Base-by-base conservation (phyloP, 208 protist genomes). In the Blastocrithidia nonstop region DNA sequence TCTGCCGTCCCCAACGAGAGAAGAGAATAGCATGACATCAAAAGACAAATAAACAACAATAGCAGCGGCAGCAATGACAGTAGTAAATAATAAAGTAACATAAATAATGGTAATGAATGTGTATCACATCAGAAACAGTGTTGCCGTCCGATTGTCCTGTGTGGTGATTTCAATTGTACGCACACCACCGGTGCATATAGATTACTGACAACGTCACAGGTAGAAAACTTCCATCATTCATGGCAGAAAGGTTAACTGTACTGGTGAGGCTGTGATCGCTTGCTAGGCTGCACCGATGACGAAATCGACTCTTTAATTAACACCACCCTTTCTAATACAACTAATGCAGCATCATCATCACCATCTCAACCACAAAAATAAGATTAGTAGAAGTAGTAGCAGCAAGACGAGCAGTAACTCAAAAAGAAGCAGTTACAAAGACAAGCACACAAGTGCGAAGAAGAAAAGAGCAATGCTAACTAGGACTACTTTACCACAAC, bases 111-210 rank as follows among this genome's bases (percentile, higher is more conserved):
- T 23, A 5, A 26, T 11, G 6, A n/a, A n/a, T n/a, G n/a, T n/a
- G n/a, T n/a, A n/a, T n/a, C n/a, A n/a, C n/a, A n/a, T n/a, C n/a
- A n/a, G 8, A 20, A 1, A 4, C 21, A n/a, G 3, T 4, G 9
- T 9, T 25, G n/a, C 21, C 1, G 54, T 11, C 49, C 63, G 20
- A 42, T 88, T 23, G 55, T 95, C 3, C 24, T 95, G 4, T 87
- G 74, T 37, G 87, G 87, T 3, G 87, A 95, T 51, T 82, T 82
- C 56, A 95, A 95, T 66, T 85, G 62, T 55, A 93, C 76, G 6
- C 87, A 75, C 47, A 38, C 52, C 27, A 90, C 79, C 13, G 87
- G 74, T 20, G 75, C 66, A 4, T 92, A 90, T 48, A 51, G 52
- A n/a, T 66, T 95, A n/a, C 43, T 85, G 8, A 82, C 80, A 5